These are phyloP conservation scores for Kodamaea ohmeri DNA, from an alignment of 1,139 yeast genomes.

Conservation along the genomic window DNA sequence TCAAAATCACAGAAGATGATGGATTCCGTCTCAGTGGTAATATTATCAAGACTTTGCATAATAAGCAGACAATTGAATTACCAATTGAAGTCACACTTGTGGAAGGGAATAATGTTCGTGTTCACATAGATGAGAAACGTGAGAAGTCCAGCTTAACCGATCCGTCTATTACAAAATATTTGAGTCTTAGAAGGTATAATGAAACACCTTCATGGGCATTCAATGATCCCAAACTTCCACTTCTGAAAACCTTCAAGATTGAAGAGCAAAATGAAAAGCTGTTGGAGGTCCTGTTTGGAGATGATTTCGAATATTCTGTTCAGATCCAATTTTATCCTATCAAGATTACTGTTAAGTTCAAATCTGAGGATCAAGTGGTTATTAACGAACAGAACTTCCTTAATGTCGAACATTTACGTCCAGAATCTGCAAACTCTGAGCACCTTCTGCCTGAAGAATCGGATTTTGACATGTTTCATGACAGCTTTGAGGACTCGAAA, in stretches of 20 bases:
- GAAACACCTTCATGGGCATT: slow-evolving; percentile 65
- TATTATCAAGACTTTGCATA: slow-evolving; percentile 41
- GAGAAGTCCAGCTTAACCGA: slow-evolving; percentile 6
- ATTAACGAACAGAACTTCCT: slow-evolving; percentile 69
- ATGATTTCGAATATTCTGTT: slow-evolving; percentile 30
- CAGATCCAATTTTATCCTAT: slow-evolving; percentile 51
- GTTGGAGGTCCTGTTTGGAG: slow-evolving; percentile 42
- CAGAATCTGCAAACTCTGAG: slow-evolving; percentile 27
- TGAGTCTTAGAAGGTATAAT: slow-evolving; percentile 49
- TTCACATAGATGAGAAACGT: slow-evolving; percentile 61
- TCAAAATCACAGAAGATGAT: slow-evolving; percentile 26
- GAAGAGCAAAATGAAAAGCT: slow-evolving; percentile 19
- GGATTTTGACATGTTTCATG: slow-evolving; percentile 56
- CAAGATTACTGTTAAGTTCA: slow-evolving; percentile 45
- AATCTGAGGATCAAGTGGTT: slow-evolving; percentile 47
- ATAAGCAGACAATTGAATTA: slow-evolving; percentile 30
- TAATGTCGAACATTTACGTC: slow-evolving; percentile 77
- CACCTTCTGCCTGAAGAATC: slow-evolving; percentile 56
- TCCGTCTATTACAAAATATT: slow-evolving; percentile 20
- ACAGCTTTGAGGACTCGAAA: slow-evolving; percentile 58
- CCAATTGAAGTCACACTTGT: slow-evolving; percentile 59
- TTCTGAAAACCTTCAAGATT: slow-evolving; percentile 10
- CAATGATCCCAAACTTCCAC: slow-evolving; percentile 14
- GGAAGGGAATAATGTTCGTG: slow-evolving; percentile 53
- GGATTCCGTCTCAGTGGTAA: slow-evolving; percentile 38